Conservation (phyloP, 495 filamentous ascomycete genomes). For the Penicillium chermesinum region DNA sequence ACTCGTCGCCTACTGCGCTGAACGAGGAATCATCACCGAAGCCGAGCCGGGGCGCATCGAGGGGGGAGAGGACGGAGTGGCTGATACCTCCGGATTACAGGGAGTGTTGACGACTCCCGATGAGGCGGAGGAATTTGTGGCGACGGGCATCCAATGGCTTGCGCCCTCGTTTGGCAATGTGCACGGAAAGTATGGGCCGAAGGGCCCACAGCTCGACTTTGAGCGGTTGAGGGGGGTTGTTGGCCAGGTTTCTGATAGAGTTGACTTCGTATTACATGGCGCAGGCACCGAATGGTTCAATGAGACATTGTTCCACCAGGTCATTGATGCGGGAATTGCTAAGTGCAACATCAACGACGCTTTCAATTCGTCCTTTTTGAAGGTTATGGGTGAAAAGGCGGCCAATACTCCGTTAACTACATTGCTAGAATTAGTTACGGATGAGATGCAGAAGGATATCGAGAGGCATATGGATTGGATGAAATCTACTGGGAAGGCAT, state of each 20-base stretch:
- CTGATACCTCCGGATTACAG: conserved; percentile 49
- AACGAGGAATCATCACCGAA: conserved; percentile 69
- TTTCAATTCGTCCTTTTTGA: neutral
- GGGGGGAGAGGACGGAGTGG: conserved; percentile 78
- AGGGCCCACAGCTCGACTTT: neutral
- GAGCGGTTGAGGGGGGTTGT: neutral
- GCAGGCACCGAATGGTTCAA: neutral
- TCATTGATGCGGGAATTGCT: neutral
- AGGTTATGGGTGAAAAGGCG: neutral
- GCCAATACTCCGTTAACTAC: neutral
- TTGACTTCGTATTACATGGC: neutral
- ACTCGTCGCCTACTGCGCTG: conserved; percentile 66
- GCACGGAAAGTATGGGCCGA: neutral
- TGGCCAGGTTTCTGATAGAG: neutral
- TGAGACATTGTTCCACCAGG: neutral
- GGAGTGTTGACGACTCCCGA: neutral
- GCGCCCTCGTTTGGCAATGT: neutral
- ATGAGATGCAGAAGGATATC: neutral
- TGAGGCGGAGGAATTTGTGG: neutral
- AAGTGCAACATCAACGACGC: neutral
- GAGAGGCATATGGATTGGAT: neutral
- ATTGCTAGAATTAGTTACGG: neutral
- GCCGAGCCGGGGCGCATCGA: conserved; percentile 80
- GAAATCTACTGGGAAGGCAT: neutral
- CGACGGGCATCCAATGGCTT: neutral